Base-by-base conservation (phyloP, 768 basidiomycete species). In the Tremella fuciformis region DNA sequence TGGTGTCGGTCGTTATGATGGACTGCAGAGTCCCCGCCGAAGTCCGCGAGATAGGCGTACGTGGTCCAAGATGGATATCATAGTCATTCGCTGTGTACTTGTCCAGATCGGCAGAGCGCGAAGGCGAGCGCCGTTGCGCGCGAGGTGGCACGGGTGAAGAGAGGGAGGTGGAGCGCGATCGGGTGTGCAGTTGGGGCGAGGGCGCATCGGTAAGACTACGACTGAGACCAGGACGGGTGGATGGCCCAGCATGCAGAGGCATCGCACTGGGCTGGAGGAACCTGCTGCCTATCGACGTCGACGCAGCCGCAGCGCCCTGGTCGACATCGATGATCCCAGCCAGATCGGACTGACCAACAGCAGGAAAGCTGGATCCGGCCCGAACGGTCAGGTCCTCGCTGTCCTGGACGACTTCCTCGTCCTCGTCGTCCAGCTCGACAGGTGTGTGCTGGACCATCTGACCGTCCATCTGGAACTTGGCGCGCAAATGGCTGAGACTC, bases 381-480 rank as follows among this genome's bases (percentile, higher is more conserved):
- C 85, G 80, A 46, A 87, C 80, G 0, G 86, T 86, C 50, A 83
- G 67, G 66, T 88, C 87, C 68, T 86, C 85, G 34, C 82, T 84
- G 21, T 85, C 83, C 13, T 77, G 34, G 3, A 50, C 54, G 46
- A 65, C 62, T 19, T 64, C 53, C n/a, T 71, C 71, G 25, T 71
- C 61, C 50, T 70, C 66, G 19, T 71, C 64, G 8, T 73, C 66
- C 2, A 64, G 66, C 16, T 67, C 63, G 2, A 54, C 57, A 13
- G 63, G 64, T 13, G 53, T 60, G 1, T 21, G 16, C 25, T 55
- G 40, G 8, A 24, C 48, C 34, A 51, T 24, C 2, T 16, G 18
- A 11, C 25, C 38, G 18, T 55, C 42, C 34, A n/a, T 25, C 42
- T 55, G 53, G 42, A 25, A 55, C 24, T 46, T 47, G 15, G n/a